A percentile compares a stretch with the other conserved stretches of the same genome.
phyloP scores from a whole-genome alignment of 345 rosid species.

The Eucalyptus sp. region DNA sequence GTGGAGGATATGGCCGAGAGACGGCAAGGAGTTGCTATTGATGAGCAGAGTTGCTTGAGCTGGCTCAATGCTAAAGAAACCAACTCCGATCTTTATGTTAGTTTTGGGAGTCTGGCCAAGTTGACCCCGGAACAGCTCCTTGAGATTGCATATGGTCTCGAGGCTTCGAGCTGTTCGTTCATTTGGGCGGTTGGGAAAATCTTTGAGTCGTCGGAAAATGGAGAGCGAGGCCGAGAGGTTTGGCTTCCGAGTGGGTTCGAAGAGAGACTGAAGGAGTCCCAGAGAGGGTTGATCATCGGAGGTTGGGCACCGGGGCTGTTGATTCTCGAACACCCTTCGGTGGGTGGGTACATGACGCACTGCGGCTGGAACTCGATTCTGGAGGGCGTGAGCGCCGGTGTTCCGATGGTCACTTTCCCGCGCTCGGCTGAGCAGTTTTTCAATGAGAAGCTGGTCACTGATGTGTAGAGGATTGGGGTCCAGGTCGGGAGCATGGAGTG shows the following conservation, averaged over 20 bases:
- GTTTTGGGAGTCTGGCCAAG: slow-evolving; percentile 30
- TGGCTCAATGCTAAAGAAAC: slow-evolving; percentile 28
- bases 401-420: slow-evolving; percentile 30
- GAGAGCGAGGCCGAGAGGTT: background rate
- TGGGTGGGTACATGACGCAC: slow-evolving; percentile 33
- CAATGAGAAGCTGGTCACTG: slow-evolving; percentile 21
- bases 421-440: slow-evolving; percentile 20
- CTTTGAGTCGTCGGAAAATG: background rate
- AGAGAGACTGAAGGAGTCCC: slow-evolving; percentile 5
- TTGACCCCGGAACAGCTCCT: slow-evolving; percentile 15
- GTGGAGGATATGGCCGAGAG: slow-evolving; percentile 23
- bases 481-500: slow-evolving; percentile 14
- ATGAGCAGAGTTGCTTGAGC: slow-evolving; percentile 5
- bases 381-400: slow-evolving; percentile 14
- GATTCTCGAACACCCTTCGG: slow-evolving; percentile 22
- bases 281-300: slow-evolving; percentile 18
- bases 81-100: slow-evolving; percentile 29
- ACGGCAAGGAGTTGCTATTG: slow-evolving; percentile 7
- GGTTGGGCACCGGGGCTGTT: slow-evolving; percentile 43
- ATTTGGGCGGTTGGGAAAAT: slow-evolving; percentile 33
- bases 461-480: slow-evolving; percentile 21
- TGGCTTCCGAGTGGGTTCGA: slow-evolving; percentile 23
- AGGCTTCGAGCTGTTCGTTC: slow-evolving; percentile 19
- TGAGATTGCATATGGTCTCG: slow-evolving; percentile 31
- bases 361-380: slow-evolving; percentile 40